Evolutionary conservation across 2,329 filamentous ascomycete genomes (phyloP), one percentile per base, ranked within the genome.

Genomic region (Graphilbum sp.): DNA sequence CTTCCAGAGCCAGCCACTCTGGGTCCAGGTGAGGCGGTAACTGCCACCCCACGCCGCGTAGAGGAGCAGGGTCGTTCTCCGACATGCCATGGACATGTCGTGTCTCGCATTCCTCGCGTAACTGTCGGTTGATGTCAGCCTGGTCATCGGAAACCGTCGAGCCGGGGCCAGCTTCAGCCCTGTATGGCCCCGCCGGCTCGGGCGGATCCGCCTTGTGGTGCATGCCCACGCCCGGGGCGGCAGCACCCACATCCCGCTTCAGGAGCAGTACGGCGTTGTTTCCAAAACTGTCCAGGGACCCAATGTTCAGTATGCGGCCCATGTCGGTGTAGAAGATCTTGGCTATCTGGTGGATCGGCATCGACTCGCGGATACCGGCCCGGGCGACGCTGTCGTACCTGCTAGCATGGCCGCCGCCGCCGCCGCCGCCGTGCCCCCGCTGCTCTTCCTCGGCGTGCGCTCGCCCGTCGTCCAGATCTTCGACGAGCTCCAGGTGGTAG

Each of bases 281-380:
- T 3, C 69, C 69, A 46, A 79, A 76, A 13, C 77, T 77, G 9
- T 58, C 53, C 4, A 59, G 57, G 18, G 57, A 59, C 15, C 63
- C 62, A 39, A 95, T 86, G 43, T 93, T 93, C 20, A 95, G 64
- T 10, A 95, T 83, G 47, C 83, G 83, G 16, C 86, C 86, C 0
- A 84, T 92, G 47, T 93, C 83, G 1, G 86, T 85, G 50, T 94
- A 95, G 57, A 94, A 93, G 24, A 94, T 84, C 52, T 92, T 94
- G 6, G 85, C 82, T 5, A 94, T 70, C 49, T 74, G 63, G 25
- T 62, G 55, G 4, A 71, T 57, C 0, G 67, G 67, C n/a, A 74
- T 60, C 1, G 56, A 58, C 43, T 75, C 71, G 29, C 63, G 57
- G 37, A 74, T 63, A 4, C 67, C 67, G 15, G 63, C 60, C 10